Evolutionary conservation across 2,329 filamentous ascomycete genomes (phyloP), one percentile per base, ranked within the genome.

Genomic region (Exophiala bonariae): DNA sequence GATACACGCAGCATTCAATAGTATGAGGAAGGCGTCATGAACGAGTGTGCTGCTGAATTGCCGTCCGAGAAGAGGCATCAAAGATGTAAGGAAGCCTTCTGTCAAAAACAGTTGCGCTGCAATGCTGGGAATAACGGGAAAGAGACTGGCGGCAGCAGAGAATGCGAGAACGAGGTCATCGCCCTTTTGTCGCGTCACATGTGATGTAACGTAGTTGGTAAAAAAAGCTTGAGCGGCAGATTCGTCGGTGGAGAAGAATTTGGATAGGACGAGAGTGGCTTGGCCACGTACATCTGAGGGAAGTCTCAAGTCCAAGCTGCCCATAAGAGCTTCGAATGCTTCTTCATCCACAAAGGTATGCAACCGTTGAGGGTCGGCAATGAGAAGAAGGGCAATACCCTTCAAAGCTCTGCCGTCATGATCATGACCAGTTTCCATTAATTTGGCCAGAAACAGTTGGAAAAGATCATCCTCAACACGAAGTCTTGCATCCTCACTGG

Each of bases 111-210:
- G 75, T 49, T 83, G 77, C 3, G 88, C 78, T 2, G 85, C 88
- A 34, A 88, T 79, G 45, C 85, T 80, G 3, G 89, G 86, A 2
- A 88, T 82, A 42, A 99, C 80, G 1, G 93, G 91, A 64, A 99
- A 99, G 7, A 95, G 81, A 17, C 85, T 82, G 2, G 90, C 83
- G 4, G 90, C 89, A n/a, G 91, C 90, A 43, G 91, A 97, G 66
- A 96, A 97, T 4, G 91, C 91, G 40, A 93, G 77, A 44, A 96
- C 89, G 57, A 95, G 82, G 66, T 95, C 89, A 61, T 96, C 91
- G 55, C 90, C 88, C 18, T 86, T 92, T 42, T 84, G 84, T 54
- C 85, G 83, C 57, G 79, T 72, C 13, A 95, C 76, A 43, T 85
- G 82, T 13, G 80, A 74, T 44, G 83, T 83, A 64, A 96, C 87